Conservation (phyloP, 441 rosid genomes). For the Breynia disticha region DNA sequence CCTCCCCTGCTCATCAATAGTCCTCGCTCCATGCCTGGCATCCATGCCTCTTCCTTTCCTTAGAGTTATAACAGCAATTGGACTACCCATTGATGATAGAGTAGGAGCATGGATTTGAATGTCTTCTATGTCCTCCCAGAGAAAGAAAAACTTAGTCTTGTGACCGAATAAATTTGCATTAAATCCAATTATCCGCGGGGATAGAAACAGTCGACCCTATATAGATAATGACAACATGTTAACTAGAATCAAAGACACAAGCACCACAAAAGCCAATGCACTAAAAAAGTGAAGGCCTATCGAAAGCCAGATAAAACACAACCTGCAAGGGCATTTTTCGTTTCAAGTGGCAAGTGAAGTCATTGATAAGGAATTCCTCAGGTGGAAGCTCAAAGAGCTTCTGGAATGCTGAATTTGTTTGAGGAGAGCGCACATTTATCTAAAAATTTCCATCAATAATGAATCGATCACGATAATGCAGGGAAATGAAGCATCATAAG, state of each 20-base stretch:
- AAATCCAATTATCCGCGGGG: conserved; percentile 89
- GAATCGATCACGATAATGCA: conserved; percentile 8
- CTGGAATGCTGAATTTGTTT: conserved; percentile 93
- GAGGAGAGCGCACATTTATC: conserved; percentile 93
- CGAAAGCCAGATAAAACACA: conserved; percentile 12
- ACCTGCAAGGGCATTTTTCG: conserved; percentile 96
- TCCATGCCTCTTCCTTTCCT: conserved; percentile 75
- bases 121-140: conserved; percentile 96
- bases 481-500: not conserved
- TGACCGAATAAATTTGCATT: conserved; percentile 84
- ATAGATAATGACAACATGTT: conserved; percentile 15
- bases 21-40: conserved; percentile 82
- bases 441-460: conserved; percentile 20
- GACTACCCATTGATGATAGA: conserved; percentile 94
- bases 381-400: conserved; percentile 90
- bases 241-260: conserved; percentile 5
- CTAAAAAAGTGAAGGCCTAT: conserved; percentile 1
- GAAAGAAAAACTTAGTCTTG: conserved; percentile 87
- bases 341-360: conserved; percentile 92
- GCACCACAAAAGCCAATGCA: not conserved
- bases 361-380: conserved; percentile 95
- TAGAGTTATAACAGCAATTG: conserved; percentile 68
- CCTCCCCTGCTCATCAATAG: conserved; percentile 83
- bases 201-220: conserved; percentile 91
- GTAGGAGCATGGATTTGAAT: conserved; percentile 69